phyloP scores from a whole-genome alignment of 345 rosid species.

The Pistacia integerrima region DNA sequence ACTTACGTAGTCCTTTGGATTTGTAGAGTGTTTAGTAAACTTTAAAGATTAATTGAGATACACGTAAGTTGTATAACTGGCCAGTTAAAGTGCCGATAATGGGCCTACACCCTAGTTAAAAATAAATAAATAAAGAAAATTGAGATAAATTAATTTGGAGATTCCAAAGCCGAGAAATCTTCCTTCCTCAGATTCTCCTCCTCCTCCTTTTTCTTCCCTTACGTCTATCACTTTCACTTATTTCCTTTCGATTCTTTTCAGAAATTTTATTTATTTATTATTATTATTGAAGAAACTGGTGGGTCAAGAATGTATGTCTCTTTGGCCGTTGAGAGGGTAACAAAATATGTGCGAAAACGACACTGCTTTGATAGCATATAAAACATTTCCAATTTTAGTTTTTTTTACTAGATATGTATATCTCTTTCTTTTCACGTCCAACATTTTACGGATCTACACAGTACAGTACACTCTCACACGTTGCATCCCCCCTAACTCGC shows the following conservation, averaged over 20 bases:
- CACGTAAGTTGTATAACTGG: too few relatives aligned
- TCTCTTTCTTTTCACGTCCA: neutral
- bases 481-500: neutral
- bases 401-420: neutral
- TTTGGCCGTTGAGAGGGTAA: constrained; percentile 17
- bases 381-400: neutral
- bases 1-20: too few relatives aligned
- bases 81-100: too few relatives aligned
- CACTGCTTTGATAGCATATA: neutral
- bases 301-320: constrained; percentile 26
- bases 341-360: constrained; percentile 32
- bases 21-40: too few relatives aligned
- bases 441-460: neutral
- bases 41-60: too few relatives aligned
- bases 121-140: too few relatives aligned
- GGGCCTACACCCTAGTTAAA: too few relatives aligned
- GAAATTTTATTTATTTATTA: neutral
- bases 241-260: constrained; percentile 17
- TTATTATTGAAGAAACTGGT: constrained; percentile 18
- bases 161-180: constrained; percentile 9
- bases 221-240: constrained; percentile 26
- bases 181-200: constrained; percentile 10
- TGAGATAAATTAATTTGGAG: too few relatives aligned
- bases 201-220: constrained; percentile 1
- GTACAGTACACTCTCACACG: neutral